Evolutionary conservation across 2,329 filamentous ascomycete genomes (phyloP).

Genomic region (Alternaria longipes): DNA sequence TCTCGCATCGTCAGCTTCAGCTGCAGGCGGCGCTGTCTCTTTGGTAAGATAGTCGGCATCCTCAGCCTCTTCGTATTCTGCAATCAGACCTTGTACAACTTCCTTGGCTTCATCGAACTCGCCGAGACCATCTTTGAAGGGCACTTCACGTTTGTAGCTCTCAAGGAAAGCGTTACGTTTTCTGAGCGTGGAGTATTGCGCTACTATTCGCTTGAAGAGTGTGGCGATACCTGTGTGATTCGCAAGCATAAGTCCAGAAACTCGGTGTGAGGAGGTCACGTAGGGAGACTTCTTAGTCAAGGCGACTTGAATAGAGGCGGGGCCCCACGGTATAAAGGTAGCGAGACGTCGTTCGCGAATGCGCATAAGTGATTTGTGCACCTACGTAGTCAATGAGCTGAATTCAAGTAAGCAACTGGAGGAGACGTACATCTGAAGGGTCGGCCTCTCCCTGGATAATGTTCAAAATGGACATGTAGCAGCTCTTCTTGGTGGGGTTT

Average conservation of each 20-base stretch:
- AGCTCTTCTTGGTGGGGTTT: conserved; percentile 93
- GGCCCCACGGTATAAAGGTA: conserved; percentile 98
- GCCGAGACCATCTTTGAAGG: conserved; percentile 88
- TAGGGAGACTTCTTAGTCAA: conserved; percentile 97
- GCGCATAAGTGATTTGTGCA: conserved; percentile 96
- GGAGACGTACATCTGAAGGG: conserved; percentile 78
- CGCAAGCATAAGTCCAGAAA: conserved; percentile 95
- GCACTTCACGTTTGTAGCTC: conserved; percentile 92
- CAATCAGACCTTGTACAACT: conserved; percentile 89
- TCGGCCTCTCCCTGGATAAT: conserved; percentile 99
- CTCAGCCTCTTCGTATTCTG: conserved; percentile 96
- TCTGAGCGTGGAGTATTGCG: conserved; percentile 90
- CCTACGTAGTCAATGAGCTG: conserved; percentile 50
- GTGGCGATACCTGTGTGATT: conserved; percentile 98
- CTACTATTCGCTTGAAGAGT: conserved; percentile 92
- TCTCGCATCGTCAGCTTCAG: conserved; percentile 46
- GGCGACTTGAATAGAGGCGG: conserved; percentile 96
- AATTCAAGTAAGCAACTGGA: background rate
- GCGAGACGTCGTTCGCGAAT: conserved; percentile 94
- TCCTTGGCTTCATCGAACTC: conserved; percentile 96
- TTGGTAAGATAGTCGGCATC: conserved; percentile 88
- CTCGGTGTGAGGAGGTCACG: conserved; percentile 89
- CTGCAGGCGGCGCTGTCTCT: conserved; percentile 59
- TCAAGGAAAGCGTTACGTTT: conserved; percentile 98
- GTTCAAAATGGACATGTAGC: conserved; percentile 98